Evolutionary conservation across 257 asterid species (phyloP).

Genomic region (Thymus mandschuricus): DNA sequence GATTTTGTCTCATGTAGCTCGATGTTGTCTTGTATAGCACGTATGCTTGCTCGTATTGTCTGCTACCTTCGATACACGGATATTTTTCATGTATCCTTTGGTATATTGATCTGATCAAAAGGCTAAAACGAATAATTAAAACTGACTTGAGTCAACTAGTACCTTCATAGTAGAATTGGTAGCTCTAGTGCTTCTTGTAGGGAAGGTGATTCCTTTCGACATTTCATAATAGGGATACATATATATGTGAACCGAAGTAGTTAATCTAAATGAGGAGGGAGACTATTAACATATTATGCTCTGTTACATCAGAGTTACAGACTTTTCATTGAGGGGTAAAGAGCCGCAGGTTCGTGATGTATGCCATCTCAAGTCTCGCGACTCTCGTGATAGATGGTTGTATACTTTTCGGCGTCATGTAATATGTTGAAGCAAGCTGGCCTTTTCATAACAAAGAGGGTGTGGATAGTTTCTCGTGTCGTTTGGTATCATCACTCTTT

Average conservation of each 20-base stretch:
- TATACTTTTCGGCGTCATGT: neutral
- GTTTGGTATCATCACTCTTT: constrained; percentile 1
- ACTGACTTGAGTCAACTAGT: constrained; percentile 7
- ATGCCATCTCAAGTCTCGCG: neutral
- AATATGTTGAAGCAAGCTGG: neutral
- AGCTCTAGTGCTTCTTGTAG: neutral
- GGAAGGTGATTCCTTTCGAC: neutral
- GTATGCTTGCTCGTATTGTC: too few relatives aligned
- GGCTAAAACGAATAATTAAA: neutral
- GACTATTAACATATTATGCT: neutral
- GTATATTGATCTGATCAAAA: neutral
- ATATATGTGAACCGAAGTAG: too few relatives aligned
- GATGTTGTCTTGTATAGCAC: too few relatives aligned
- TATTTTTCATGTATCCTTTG: neutral
- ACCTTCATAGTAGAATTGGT: neutral
- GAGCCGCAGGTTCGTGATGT: neutral
- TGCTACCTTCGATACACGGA: neutral
- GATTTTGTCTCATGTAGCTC: neutral
- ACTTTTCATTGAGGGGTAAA: neutral
- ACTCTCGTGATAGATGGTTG: neutral
- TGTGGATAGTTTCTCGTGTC: neutral
- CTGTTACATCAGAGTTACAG: neutral
- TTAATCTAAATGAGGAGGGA: too few relatives aligned
- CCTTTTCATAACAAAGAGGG: neutral
- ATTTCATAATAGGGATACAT: neutral